Evolutionary conservation across 495 filamentous ascomycete genomes (phyloP).

Genomic region (Aspergillus sclerotiicarbonarius): DNA sequence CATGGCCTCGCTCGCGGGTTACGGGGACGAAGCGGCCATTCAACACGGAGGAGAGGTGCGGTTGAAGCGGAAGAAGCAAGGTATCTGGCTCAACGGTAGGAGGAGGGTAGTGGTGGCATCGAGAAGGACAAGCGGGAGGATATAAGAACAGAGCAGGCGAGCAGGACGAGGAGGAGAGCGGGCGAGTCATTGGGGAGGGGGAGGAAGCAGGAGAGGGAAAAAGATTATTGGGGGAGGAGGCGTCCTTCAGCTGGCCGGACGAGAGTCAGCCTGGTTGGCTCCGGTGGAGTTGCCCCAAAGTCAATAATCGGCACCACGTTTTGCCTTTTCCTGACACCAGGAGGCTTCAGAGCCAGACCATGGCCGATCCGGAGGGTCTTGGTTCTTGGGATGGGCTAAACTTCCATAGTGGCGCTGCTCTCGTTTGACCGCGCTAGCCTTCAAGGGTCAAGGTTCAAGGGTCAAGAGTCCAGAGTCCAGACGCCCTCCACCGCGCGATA

Average conservation of each 20-base stretch:
- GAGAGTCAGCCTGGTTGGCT: constrained; percentile 1
- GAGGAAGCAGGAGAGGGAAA: constrained; percentile 1
- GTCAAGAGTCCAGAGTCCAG: not conserved
- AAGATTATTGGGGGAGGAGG: not conserved
- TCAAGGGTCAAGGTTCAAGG: not conserved
- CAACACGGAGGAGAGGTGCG: constrained; percentile 17
- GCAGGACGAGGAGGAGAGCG: constrained; percentile 4
- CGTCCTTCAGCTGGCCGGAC: not conserved
- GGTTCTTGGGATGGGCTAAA: not conserved
- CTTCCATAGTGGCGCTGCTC: constrained; percentile 1
- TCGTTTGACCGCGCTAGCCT: not conserved
- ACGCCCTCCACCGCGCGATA: not conserved
- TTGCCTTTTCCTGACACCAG: not conserved
- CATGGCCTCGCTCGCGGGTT: constrained; percentile 40
- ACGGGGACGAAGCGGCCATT: constrained; percentile 31
- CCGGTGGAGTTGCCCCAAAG: constrained; percentile 2
- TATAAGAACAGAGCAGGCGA: not conserved
- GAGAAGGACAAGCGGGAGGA: constrained; percentile 4
- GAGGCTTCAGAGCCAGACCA: not conserved
- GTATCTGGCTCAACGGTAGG: constrained; percentile 11
- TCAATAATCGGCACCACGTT: constrained; percentile 5
- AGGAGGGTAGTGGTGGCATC: constrained; percentile 10
- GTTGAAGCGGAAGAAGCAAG: not conserved
- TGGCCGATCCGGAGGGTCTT: not conserved
- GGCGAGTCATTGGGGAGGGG: not conserved